A percentile compares a stretch with the other conserved stretches of the same genome.
Conservation (phyloP, 345 rosid genomes). For the Eucalyptus curtisii region DNA sequence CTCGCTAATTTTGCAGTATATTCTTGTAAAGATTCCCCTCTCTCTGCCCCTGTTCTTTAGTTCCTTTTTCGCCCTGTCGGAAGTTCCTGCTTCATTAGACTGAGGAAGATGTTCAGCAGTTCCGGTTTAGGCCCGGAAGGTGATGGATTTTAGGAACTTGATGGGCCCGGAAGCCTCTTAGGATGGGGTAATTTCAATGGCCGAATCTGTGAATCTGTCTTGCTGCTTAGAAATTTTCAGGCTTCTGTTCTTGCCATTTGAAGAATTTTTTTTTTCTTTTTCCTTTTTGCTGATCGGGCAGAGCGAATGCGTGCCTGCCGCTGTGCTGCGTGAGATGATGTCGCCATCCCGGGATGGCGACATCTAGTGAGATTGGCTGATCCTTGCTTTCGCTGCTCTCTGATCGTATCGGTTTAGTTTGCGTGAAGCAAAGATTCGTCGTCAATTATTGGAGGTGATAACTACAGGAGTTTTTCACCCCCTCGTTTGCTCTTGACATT, state of each 20-base stretch:
- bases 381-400: not conserved
- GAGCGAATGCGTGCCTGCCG: not conserved
- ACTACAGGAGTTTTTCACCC: not conserved
- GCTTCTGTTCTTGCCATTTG: not conserved
- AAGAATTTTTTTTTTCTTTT: not conserved
- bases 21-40: not conserved
- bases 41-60: not conserved
- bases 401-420: not conserved
- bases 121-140: not conserved
- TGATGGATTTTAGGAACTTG: not conserved
- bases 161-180: not conserved
- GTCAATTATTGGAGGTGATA: not conserved
- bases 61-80: not conserved
- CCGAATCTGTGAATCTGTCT: not conserved
- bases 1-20: not conserved
- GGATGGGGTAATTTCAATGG: not conserved
- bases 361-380: not conserved
- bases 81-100: not conserved
- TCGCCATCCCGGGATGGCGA: not conserved
- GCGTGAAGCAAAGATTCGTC: not conserved
- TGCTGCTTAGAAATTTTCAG: not conserved
- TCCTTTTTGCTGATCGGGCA: not conserved
- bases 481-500: not conserved
- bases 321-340: not conserved
- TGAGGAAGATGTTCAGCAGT: not conserved